phyloP scores from a whole-genome alignment of 2,329 filamentous ascomycete genomes.

The Alternaria alternata region DNA sequence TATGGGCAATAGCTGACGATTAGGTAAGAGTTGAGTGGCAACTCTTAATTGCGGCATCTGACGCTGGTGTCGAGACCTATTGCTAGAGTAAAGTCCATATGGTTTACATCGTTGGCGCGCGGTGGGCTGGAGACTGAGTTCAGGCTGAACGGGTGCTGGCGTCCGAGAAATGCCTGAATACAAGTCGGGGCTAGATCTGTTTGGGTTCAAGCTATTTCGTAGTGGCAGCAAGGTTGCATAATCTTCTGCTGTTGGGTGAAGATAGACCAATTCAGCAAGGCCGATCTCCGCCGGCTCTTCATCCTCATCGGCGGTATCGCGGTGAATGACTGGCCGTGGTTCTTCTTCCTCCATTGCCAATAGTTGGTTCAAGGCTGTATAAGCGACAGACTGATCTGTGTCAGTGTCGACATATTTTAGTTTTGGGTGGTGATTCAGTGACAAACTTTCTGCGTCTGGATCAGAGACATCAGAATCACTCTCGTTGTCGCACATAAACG shows the following conservation, averaged over 20 bases:
- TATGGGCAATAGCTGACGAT: background rate
- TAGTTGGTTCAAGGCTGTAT: conserved; percentile 16
- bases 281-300: background rate
- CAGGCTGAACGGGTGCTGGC: background rate
- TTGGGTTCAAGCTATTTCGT: background rate
- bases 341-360: background rate
- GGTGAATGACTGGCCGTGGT: conserved; percentile 1
- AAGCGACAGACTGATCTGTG: conserved; percentile 4
- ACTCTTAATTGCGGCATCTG: background rate
- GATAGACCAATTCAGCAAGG: background rate
- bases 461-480: conserved; percentile 9
- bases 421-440: background rate
- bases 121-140: background rate
- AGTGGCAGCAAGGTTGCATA: background rate
- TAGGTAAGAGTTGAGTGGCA: conserved; percentile 2
- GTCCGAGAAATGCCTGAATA: background rate
- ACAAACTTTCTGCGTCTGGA: background rate
- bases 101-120: background rate
- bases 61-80: background rate
- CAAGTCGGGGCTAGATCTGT: background rate
- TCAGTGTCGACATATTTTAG: conserved; percentile 13
- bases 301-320: background rate
- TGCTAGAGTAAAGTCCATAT: background rate
- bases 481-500: background rate
- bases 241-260: background rate